Base-by-base conservation (phyloP, 768 basidiomycete species). In the Russula lepida region DNA sequence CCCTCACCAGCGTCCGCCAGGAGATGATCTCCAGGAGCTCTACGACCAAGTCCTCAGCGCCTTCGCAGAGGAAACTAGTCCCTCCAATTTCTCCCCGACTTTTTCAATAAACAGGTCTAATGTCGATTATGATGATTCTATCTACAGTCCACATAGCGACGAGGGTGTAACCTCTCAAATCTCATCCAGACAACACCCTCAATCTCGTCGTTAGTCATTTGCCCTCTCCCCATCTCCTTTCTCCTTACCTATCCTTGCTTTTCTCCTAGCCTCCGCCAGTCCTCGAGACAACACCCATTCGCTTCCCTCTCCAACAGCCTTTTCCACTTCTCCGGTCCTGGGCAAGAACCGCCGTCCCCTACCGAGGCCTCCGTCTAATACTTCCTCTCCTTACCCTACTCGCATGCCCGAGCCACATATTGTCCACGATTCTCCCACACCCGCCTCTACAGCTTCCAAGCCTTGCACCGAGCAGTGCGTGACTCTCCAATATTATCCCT, bases 21-120 rank as follows among this genome's bases (percentile, higher is more conserved):
- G 81, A 41, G 88, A 89, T 63, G 87, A 89, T 68, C 78, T 89
- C 5, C 84, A 88, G 66, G 78, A 79, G 59, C 79, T 90, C 47
- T 90, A 89, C 71, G 81, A 88, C 64, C 84, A 88, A 70, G 87
- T 89, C 23, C 84, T 85, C 76, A 81, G 81, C 48, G 81, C 81
- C 30, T 89, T 87, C 67, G 72, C 77, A 32, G 83, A 86, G 54
- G 79, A 80, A 66, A 72, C 78, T 0, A 71, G 73, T 30, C 64
- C 71, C 28, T 41, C 61, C 65, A 71, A 11, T 64, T 65, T 49
- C 58, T 68, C 44, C 46, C 52, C 66, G 17, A 28, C 56, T 11
- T 44, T 25, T 35, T 64, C 49, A 52, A 62, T 53, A 61, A 55
- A 15, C 55, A 66, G 44, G 4, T 21, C 53, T 5, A 58, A 35